Percentiles rank a stretch among this genome's conserved stretches.
Conservation (phyloP, 306 rosid species). For the Arachis hypogaea region DNA sequence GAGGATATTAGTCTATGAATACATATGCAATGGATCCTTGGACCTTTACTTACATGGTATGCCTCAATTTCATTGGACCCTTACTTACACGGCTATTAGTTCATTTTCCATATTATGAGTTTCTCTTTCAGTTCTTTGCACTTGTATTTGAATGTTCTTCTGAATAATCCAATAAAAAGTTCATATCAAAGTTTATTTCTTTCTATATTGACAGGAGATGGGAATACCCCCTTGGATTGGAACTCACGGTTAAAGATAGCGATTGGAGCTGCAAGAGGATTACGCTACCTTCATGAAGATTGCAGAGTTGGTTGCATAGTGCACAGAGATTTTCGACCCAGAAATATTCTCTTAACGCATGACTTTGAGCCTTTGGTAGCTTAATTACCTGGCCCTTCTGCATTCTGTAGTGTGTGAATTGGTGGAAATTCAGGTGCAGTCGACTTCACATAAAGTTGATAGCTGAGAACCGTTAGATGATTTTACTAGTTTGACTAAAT, state of each 20-base stretch:
- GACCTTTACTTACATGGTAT: constrained; percentile 87
- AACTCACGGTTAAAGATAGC: constrained; percentile 82
- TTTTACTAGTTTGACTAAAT: too few species aligned
- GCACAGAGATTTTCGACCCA: constrained; percentile 88
- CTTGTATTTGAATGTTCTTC: constrained; percentile 26
- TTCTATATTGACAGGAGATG: constrained; percentile 58
- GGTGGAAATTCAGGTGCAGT: too few species aligned
- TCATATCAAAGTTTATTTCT: not conserved
- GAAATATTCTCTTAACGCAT: constrained; percentile 89
- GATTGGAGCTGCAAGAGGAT: constrained; percentile 81
- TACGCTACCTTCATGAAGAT: constrained; percentile 96
- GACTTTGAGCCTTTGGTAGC: constrained; percentile 90
- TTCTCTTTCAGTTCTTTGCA: not conserved
- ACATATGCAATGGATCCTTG: constrained; percentile 85
- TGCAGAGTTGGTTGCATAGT: constrained; percentile 96
- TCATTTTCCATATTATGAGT: too few species aligned
- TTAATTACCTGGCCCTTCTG: not conserved
- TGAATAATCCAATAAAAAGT: not conserved
- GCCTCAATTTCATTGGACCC: not conserved
- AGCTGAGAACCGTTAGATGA: too few species aligned
- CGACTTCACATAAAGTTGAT: too few species aligned
- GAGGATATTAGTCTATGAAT: constrained; percentile 88
- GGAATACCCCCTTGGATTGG: constrained; percentile 60
- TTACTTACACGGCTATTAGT: too few species aligned
- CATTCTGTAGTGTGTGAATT: not conserved